phyloP scores from a whole-genome alignment of 768 basidiomycete species.

The Inosperma sp. region DNA sequence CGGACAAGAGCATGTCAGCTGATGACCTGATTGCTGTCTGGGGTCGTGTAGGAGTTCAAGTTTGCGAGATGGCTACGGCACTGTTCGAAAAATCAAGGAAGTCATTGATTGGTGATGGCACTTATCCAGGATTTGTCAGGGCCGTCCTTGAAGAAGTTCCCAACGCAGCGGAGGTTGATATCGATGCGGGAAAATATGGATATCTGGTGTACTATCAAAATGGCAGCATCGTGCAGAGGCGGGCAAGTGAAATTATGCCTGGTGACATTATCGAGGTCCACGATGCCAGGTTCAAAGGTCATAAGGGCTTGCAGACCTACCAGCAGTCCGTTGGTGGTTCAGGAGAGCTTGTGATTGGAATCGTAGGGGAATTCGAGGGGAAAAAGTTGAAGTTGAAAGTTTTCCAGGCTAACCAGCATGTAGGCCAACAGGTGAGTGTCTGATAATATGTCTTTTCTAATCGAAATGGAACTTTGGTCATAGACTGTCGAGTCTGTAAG shows the following conservation, averaged over 20 bases:
- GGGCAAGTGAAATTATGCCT: constrained; percentile 76
- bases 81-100: constrained; percentile 75
- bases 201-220: constrained; percentile 74
- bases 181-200: constrained; percentile 50
- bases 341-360: constrained; percentile 58
- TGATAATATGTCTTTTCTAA: constrained; percentile 1
- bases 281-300: constrained; percentile 70
- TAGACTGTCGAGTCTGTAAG: constrained; percentile 71
- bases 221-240: constrained; percentile 59
- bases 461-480: constrained; percentile 1
- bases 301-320: constrained; percentile 79
- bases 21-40: constrained; percentile 71
- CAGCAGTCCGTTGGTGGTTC: constrained; percentile 47
- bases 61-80: constrained; percentile 63
- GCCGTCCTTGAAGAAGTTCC: constrained; percentile 65
- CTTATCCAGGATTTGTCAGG: constrained; percentile 71
- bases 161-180: constrained; percentile 43
- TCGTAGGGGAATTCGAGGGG: constrained; percentile 76
- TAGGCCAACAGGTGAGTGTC: constrained; percentile 68
- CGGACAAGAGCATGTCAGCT: constrained; percentile 32
- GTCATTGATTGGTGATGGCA: constrained; percentile 77
- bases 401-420: constrained; percentile 83
- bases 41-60: constrained; percentile 68
- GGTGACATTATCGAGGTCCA: constrained; percentile 76
- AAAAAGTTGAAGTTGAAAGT: constrained; percentile 86